Evolutionary conservation across 768 basidiomycete genomes (phyloP).

Genomic region (Hydnomerulius pinastri): DNA sequence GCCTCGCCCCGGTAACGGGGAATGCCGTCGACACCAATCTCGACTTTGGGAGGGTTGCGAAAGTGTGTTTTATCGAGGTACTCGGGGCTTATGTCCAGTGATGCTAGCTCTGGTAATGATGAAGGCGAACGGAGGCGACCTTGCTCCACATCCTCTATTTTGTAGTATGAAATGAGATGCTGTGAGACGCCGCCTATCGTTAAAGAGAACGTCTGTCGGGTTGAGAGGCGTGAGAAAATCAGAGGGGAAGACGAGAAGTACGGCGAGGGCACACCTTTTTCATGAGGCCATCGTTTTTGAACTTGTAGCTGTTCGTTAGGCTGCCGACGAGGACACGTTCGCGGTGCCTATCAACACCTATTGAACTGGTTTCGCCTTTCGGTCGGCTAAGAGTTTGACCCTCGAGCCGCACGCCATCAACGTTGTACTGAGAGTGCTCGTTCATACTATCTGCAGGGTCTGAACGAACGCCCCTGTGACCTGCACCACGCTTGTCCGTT

Average conservation of each 20-base stretch:
- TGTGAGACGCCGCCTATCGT: slow-evolving; percentile 83
- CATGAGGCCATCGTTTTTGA: slow-evolving; percentile 91
- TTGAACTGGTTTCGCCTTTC: slow-evolving; percentile 49
- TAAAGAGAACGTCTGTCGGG: slow-evolving; percentile 82
- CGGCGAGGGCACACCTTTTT: slow-evolving; percentile 75
- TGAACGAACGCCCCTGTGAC: slow-evolving; percentile 54
- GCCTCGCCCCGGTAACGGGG: slow-evolving; percentile 83
- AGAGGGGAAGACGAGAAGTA: slow-evolving; percentile 2
- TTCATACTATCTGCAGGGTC: slow-evolving; percentile 41
- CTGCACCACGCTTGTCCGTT: slow-evolving; percentile 79
- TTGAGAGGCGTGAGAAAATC: slow-evolving; percentile 32
- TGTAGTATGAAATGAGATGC: slow-evolving; percentile 95
- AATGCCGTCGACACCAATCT: slow-evolving; percentile 80
- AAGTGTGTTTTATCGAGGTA: slow-evolving; percentile 92
- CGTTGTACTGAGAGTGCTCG: slow-evolving; percentile 41
- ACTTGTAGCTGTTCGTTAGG: slow-evolving; percentile 90
- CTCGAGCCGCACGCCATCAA: slow-evolving; percentile 30
- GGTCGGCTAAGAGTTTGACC: slow-evolving; percentile 63
- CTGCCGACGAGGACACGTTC: slow-evolving; percentile 88
- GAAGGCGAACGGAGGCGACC: slow-evolving; percentile 89
- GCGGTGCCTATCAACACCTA: slow-evolving; percentile 65
- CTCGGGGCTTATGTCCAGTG: slow-evolving; percentile 82
- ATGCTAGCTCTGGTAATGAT: slow-evolving; percentile 81
- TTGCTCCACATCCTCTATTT: slow-evolving; percentile 84
- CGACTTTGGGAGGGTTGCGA: slow-evolving; percentile 86